Evolutionary conservation across 2,329 filamentous ascomycete species (phyloP).

Genomic region (Fusarium sp.): DNA sequence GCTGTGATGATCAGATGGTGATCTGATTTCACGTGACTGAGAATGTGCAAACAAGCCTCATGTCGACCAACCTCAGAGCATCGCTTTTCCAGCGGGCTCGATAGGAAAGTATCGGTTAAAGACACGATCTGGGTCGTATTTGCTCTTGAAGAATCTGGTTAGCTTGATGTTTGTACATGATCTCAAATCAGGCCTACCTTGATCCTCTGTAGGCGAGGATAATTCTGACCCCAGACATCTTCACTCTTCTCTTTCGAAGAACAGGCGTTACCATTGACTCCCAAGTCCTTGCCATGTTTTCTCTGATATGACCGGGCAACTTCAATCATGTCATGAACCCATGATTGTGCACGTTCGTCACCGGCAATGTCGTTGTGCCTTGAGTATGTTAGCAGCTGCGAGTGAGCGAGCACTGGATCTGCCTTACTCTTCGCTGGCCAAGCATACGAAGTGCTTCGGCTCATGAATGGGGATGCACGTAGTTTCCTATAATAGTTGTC

Average conservation of each 20-base stretch:
- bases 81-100: not conserved
- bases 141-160: not conserved
- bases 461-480: not conserved
- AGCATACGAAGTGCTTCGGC: not conserved
- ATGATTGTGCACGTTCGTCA: not conserved
- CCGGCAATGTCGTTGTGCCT: not conserved
- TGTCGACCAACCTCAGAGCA: not conserved
- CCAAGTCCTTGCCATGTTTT: not conserved
- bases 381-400: not conserved
- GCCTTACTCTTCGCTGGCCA: not conserved
- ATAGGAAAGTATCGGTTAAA: not conserved
- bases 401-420: not conserved
- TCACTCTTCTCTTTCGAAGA: not conserved
- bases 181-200: fast-evolving
- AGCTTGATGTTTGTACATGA: not conserved
- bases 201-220: not conserved
- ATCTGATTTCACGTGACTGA: not conserved
- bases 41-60: not conserved
- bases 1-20: not conserved
- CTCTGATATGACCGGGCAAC: not conserved
- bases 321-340: not conserved
- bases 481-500: not conserved
- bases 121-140: not conserved
- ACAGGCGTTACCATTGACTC: not conserved
- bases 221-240: not conserved